A percentile compares a stretch with the other conserved stretches of the same genome.
Evolutionary conservation across 805 yeast genomes (phyloP).

Genomic region (Candida fluviatilis): DNA sequence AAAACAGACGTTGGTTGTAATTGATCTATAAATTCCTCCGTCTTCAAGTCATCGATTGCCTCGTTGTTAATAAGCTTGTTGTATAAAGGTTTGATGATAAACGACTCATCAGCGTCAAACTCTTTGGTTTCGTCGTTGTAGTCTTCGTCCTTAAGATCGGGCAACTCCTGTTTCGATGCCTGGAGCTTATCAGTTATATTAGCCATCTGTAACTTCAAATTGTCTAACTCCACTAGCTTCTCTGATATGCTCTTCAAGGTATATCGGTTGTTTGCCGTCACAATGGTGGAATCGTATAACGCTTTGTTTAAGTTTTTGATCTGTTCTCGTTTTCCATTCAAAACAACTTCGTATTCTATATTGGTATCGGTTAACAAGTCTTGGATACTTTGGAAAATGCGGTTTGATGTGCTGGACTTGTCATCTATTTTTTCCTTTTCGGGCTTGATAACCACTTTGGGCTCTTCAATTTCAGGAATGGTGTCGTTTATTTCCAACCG

Average conservation of each 20-base stretch:
- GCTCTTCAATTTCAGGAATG: constrained; percentile 11
- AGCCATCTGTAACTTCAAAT: constrained; percentile 45
- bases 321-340: constrained; percentile 33
- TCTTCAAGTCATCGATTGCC: constrained; percentile 19
- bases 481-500: constrained; percentile 14
- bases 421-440: constrained; percentile 3
- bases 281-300: constrained; percentile 36
- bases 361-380: constrained; percentile 34
- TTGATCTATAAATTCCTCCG: constrained; percentile 20
- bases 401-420: constrained; percentile 19
- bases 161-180: constrained; percentile 19
- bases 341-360: constrained; percentile 33
- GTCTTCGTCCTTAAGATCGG: constrained; percentile 48
- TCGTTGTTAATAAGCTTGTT: constrained; percentile 40
- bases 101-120: constrained; percentile 92
- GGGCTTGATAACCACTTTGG: constrained; percentile 1
- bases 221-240: constrained; percentile 40
- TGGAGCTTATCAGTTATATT: constrained; percentile 36
- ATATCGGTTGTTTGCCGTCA: constrained; percentile 40
- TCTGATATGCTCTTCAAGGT: constrained; percentile 32
- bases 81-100: constrained; percentile 59
- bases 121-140: constrained; percentile 56
- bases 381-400: constrained; percentile 37
- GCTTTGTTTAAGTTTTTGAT: constrained; percentile 31
- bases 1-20: constrained; percentile 50